Conservation (phyloP, 2,329 filamentous ascomycete species). For the Amauroascus verrucosus region DNA sequence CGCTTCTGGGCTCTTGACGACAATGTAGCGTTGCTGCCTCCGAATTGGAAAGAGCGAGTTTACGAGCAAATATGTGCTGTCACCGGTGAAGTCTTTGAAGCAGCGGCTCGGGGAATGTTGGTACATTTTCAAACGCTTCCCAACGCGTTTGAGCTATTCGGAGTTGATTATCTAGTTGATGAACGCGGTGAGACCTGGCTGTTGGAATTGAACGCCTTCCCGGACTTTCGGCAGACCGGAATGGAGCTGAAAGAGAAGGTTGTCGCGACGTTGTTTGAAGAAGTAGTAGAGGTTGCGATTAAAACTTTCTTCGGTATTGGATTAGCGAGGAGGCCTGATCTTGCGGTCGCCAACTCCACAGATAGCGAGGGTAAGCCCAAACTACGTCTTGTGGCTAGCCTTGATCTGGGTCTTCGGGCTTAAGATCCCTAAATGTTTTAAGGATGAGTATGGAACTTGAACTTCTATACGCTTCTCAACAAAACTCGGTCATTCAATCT, state of each 20-base stretch:
- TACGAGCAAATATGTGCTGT: slow-evolving; percentile 63
- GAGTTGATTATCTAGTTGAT: slow-evolving; percentile 81
- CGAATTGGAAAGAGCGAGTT: slow-evolving; percentile 48
- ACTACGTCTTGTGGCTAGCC: slow-evolving; percentile 32
- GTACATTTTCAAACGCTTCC: slow-evolving; percentile 84
- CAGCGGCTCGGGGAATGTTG: slow-evolving; percentile 70
- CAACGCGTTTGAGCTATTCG: slow-evolving; percentile 86
- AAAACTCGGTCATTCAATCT: too few relatives aligned
- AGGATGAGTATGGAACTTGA: background rate
- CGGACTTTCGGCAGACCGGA: slow-evolving; percentile 90
- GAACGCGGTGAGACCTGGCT: slow-evolving; percentile 56
- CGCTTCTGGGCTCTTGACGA: slow-evolving; percentile 62
- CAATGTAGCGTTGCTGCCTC: slow-evolving; percentile 18
- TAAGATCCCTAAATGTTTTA: slow-evolving; percentile 12
- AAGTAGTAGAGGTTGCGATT: slow-evolving; percentile 58
- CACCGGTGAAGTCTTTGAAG: slow-evolving; percentile 73
- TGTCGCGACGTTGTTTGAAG: slow-evolving; percentile 66
- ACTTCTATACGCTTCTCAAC: too few relatives aligned
- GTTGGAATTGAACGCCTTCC: slow-evolving; percentile 90
- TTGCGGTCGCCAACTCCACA: background rate
- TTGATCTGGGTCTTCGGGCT: slow-evolving; percentile 32
- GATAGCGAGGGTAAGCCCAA: background rate
- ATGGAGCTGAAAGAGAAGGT: slow-evolving; percentile 55
- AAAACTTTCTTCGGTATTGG: slow-evolving; percentile 53
- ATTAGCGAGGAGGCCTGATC: slow-evolving; percentile 15